These are phyloP conservation scores for Paramecium bursaria DNA, from an alignment of 73 alveolate genomes.

Conservation along the genomic window DNA sequence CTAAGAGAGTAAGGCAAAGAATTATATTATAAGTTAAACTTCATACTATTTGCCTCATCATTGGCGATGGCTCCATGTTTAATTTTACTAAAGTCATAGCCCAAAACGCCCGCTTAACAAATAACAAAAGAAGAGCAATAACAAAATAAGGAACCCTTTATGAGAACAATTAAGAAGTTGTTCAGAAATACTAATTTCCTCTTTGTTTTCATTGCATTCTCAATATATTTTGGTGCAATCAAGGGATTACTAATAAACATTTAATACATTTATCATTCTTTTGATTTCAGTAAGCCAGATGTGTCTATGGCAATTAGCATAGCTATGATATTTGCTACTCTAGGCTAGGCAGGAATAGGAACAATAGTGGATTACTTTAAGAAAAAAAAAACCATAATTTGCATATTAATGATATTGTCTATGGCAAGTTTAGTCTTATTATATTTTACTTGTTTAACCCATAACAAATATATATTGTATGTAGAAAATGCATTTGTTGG, in stretches of 20 bases:
- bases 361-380: not conserved
- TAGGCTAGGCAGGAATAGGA: not conserved
- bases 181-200: not conserved
- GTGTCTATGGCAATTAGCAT: slow-evolving; percentile 33
- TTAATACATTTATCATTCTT: not conserved
- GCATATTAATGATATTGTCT: not conserved
- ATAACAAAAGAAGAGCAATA: slow-evolving; percentile 22
- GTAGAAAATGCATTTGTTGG: not conserved
- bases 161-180: not conserved
- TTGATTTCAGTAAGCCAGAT: not conserved
- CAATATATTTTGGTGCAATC: slow-evolving; percentile 16
- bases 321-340: not conserved
- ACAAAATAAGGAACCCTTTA: not conserved
- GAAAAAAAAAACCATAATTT: not conserved
- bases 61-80: slow-evolving; percentile 11
- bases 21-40: not conserved
- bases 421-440: not conserved
- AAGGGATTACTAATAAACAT: slow-evolving; percentile 4
- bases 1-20: slow-evolving; percentile 13
- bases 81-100: not conserved
- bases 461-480: not conserved
- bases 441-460: not conserved
- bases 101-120: slow-evolving; percentile 13
- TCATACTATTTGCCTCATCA: not conserved
- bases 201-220: slow-evolving; percentile 12